Base-by-base conservation (phyloP, 2,329 filamentous ascomycete species). In the Talaromyces sp. region DNA sequence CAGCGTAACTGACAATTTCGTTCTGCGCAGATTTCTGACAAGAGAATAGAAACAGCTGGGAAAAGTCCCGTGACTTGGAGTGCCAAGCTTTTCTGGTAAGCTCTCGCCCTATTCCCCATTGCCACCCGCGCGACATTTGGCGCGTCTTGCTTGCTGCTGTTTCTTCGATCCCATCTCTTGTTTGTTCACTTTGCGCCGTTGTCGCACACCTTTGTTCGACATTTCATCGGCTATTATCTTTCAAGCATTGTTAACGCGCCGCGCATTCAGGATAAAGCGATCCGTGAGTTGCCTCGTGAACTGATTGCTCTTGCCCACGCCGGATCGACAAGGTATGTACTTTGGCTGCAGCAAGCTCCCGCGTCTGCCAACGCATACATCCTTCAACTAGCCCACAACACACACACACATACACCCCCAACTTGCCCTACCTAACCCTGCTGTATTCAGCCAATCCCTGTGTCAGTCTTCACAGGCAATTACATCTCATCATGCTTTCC, bases 301-400 rank as follows among this genome's bases (percentile, higher is more conserved):
- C n/a, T n/a, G n/a, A n/a, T 48, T 48, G 45, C 22, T 31, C 43
- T 63, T 66, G 61, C 65, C 64, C 65, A 61, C 56, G 46, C 35
- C 41, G 39, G 66, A 73, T 72, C 66, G 64, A 67, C 66, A 64
- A 71, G 69, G 72, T 74, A 73, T 67, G 71, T 70, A 46, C 62
- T 61, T 63, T 64, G 62, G 63, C 66, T 71, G 69, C 69, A 71
- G 64, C 62, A 64, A 62, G 59, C 62, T 60, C 64, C 63, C 65
- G 64, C 65, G 55, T 61, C 66, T 73, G 72, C 72, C 72, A 74
- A 71, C 72, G 70, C 72, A 74, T 73, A 72, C 72, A 69, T 64
- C 65, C 65, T 61, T 64, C 62, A 64, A 63, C 57, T 67, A 66
- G 67, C 63, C 65, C 62, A 64, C 65, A 66, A 66, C 63, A 63